Conservation (phyloP, 148 eudicot genomes). For the Camellia sinensis region DNA sequence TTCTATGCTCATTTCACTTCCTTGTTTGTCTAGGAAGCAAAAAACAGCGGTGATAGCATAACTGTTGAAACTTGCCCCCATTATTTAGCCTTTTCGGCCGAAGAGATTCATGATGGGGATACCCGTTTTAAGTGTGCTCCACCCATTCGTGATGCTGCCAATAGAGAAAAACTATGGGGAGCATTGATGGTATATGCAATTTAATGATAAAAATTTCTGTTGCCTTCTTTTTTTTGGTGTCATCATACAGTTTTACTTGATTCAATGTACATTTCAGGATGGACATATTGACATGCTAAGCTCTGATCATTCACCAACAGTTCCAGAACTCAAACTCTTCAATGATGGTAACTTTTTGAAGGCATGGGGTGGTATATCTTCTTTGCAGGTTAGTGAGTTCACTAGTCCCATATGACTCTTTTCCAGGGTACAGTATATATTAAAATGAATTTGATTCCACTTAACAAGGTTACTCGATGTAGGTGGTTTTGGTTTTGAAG, state of each 20-base stretch:
- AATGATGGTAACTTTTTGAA: constrained; percentile 80
- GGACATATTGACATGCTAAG: constrained; percentile 92
- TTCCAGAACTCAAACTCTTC: constrained; percentile 72
- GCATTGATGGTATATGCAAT: constrained; percentile 70
- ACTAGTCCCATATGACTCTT: background rate
- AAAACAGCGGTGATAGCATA: constrained; percentile 77
- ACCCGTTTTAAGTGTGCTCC: constrained; percentile 96
- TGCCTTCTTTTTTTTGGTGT: background rate
- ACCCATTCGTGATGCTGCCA: constrained; percentile 81
- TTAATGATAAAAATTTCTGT: background rate
- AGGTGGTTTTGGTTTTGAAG: background rate
- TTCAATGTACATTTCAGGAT: constrained; percentile 42
- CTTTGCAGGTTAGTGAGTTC: constrained; percentile 69
- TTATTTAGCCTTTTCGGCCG: constrained; percentile 90
- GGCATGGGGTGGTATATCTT: constrained; percentile 98
- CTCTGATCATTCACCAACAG: constrained; percentile 94
- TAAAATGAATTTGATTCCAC: background rate
- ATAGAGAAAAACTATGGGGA: constrained; percentile 75
- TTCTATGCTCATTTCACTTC: background rate
- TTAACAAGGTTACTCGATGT: background rate
- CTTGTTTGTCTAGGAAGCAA: constrained; percentile 66
- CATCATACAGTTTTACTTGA: background rate
- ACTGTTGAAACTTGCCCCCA: constrained; percentile 96
- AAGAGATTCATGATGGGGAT: constrained; percentile 88
- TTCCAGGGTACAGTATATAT: background rate